A percentile compares a stretch with the other conserved stretches of the same genome.
These are phyloP conservation scores for Isatis lusitanica DNA, from an alignment of 441 rosid species.

Conservation along the genomic window DNA sequence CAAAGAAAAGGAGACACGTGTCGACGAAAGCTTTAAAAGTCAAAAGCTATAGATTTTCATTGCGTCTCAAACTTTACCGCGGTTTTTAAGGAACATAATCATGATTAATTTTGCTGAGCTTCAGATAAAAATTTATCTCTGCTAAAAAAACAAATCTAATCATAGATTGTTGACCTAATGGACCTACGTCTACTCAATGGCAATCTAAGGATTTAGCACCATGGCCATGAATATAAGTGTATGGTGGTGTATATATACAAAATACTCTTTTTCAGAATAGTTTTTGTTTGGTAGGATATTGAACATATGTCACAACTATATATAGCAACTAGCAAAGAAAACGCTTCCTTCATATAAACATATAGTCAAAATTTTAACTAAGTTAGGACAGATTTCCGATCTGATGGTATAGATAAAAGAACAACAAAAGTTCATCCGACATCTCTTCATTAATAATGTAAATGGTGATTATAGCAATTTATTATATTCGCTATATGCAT, in stretches of 20 bases:
- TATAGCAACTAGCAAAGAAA: neutral
- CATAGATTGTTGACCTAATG: slow-evolving; percentile 26
- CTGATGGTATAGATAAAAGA: neutral
- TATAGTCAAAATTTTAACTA: neutral
- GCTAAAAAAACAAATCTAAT: slow-evolving; percentile 30
- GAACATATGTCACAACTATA: neutral
- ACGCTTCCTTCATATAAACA: neutral
- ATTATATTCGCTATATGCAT: neutral
- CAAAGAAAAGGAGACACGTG: slow-evolving; percentile 10
- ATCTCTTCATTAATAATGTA: neutral
- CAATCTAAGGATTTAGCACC: slow-evolving; percentile 11
- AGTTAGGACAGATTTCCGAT: neutral
- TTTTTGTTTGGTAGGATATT: slow-evolving; percentile 16
- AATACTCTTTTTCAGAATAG: neutral
- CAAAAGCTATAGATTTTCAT: slow-evolving; percentile 21
- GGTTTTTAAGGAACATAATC: slow-evolving; percentile 34
- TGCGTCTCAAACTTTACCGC: slow-evolving; percentile 28
- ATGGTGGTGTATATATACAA: neutral
- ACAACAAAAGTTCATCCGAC: neutral
- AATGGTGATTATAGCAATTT: neutral
- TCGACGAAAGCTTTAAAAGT: slow-evolving; percentile 4
- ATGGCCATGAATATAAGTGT: neutral
- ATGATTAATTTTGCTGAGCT: slow-evolving; percentile 26
- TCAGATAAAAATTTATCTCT: neutral
- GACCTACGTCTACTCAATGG: slow-evolving; percentile 24